phyloP scores from a whole-genome alignment of 306 rosid genomes.

The Datisca glomerata region DNA sequence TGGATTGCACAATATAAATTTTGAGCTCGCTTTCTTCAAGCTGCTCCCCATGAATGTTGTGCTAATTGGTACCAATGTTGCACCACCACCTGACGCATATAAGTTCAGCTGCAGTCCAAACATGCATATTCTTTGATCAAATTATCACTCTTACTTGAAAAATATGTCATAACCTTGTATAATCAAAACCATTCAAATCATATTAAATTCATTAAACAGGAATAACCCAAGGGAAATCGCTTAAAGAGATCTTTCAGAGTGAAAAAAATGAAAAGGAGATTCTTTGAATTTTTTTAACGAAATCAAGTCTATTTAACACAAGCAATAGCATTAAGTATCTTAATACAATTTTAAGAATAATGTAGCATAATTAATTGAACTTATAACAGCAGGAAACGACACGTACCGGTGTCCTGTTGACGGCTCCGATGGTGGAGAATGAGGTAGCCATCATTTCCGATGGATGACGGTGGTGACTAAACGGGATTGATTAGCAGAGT shows the following conservation, averaged over 20 bases:
- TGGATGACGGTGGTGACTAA: background rate
- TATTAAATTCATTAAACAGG: background rate
- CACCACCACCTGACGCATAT: constrained; percentile 44
- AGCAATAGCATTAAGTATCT: too few species aligned
- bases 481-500: constrained; percentile 3
- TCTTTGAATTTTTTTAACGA: too few species aligned
- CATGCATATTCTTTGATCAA: background rate
- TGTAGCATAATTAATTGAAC: background rate
- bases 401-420: constrained; percentile 54
- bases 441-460: constrained; percentile 59
- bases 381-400: background rate
- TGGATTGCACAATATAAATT: constrained; percentile 20
- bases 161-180: background rate
- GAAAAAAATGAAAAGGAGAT: too few species aligned
- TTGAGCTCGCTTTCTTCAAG: constrained; percentile 66
- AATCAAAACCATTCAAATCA: background rate
- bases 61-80: constrained; percentile 33
- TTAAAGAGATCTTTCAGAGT: too few species aligned
- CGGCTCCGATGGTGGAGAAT: constrained; percentile 59
- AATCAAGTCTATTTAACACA: too few species aligned
- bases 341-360: too few species aligned
- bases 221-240: too few species aligned
- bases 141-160: background rate
- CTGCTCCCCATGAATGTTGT: constrained; percentile 62
- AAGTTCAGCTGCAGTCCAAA: constrained; percentile 46